Percentiles rank a stretch among this genome's conserved stretches.
Conservation (phyloP, 2,329 filamentous ascomycete species). For the Ophiostoma sp. region DNA sequence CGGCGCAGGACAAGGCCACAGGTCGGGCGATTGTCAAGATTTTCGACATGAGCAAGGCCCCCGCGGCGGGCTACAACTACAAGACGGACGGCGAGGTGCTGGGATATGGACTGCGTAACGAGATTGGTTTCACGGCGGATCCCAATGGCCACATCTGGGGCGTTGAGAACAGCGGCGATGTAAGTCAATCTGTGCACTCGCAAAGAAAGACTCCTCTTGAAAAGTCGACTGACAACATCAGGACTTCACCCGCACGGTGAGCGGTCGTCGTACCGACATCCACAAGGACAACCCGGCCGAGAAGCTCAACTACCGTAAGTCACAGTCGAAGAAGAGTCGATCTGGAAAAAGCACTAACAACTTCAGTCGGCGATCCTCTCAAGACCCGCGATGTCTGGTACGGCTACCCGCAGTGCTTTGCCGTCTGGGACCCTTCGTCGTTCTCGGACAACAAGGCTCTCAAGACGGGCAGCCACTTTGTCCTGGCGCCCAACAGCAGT, state of each 20-base stretch:
- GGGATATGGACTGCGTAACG: conserved; percentile 57
- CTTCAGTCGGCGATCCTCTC: conserved; percentile 35
- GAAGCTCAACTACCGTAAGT: conserved; percentile 61
- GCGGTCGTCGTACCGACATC: conserved; percentile 49
- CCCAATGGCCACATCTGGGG: conserved; percentile 50
- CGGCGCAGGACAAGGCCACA: conserved; percentile 37
- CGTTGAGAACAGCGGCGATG: conserved; percentile 53
- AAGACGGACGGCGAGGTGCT: conserved; percentile 43
- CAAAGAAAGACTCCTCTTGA: too few relatives aligned
- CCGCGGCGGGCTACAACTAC: conserved; percentile 41
- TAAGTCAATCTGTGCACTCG: too few relatives aligned
- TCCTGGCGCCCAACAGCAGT: conserved; percentile 39
- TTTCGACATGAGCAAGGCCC: conserved; percentile 43
- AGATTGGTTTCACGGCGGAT: conserved; percentile 60
- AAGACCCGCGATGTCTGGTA: conserved; percentile 35
- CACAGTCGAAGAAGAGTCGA: not conserved
- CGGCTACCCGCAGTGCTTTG: conserved; percentile 57
- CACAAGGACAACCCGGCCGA: conserved; percentile 64
- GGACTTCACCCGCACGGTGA: conserved; percentile 50
- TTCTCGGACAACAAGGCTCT: conserved; percentile 32
- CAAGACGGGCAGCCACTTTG: conserved; percentile 43
- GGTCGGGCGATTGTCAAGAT: conserved; percentile 46
- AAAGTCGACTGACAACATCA: conserved; percentile 6
- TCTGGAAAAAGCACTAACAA: not conserved
- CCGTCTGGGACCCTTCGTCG: conserved; percentile 35